phyloP scores from a whole-genome alignment of 2,329 filamentous ascomycete genomes.

The Pestalotiopsis sp. region DNA sequence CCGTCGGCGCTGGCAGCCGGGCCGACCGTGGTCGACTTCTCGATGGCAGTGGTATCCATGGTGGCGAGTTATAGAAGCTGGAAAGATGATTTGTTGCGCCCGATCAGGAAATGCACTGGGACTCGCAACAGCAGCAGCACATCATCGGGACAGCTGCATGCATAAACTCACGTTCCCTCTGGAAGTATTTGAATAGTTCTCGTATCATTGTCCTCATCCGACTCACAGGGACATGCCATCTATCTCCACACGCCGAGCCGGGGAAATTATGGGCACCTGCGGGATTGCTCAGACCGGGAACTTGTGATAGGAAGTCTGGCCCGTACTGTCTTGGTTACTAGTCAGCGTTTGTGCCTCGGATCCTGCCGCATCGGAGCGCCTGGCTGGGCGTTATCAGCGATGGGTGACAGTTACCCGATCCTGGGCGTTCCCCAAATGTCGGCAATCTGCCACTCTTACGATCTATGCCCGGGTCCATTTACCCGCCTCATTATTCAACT shows the following conservation, averaged over 20 bases:
- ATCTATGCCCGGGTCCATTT: background rate
- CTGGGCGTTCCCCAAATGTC: background rate
- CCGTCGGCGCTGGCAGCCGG: background rate
- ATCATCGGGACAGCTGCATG: background rate
- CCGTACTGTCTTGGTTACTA: background rate
- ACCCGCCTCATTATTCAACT: background rate
- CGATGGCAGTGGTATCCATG: constrained; percentile 6
- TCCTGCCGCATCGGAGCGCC: background rate
- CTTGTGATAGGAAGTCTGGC: constrained; percentile 2
- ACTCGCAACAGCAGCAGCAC: background rate
- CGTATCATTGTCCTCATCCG: background rate
- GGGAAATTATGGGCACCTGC: background rate
- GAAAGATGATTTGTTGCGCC: background rate
- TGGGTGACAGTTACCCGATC: background rate
- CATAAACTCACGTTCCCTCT: background rate
- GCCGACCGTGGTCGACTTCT: constrained; percentile 7
- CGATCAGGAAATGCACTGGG: background rate
- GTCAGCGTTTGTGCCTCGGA: background rate
- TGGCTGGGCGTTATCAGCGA: background rate
- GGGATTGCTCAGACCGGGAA: background rate
- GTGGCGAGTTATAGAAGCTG: background rate
- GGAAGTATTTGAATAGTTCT: background rate
- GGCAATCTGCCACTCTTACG: constrained; percentile 1
- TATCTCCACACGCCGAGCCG: background rate
- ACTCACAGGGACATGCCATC: background rate